Percentiles rank a stretch among this genome's conserved stretches.
These are phyloP conservation scores for Fusarium goolgardi DNA, from an alignment of 2,329 filamentous ascomycete species.

Conservation along the genomic window DNA sequence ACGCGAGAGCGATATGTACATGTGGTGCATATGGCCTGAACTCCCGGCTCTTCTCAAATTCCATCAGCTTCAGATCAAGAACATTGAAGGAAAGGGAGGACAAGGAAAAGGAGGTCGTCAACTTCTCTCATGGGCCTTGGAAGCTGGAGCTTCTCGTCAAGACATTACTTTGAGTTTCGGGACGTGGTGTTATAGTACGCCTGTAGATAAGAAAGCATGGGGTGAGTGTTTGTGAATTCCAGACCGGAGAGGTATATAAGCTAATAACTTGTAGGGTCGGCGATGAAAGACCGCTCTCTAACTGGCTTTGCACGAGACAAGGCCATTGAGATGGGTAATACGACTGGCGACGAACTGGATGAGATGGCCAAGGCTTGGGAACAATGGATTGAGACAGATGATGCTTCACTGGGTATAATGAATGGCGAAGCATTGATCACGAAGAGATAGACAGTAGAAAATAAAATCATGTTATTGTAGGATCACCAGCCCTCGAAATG, in stretches of 20 bases:
- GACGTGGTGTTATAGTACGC: slow-evolving; percentile 48
- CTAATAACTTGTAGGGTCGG: slow-evolving; percentile 36
- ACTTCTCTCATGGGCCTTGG: slow-evolving; percentile 46
- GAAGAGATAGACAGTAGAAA: slow-evolving; percentile 24
- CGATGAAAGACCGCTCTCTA: slow-evolving; percentile 45
- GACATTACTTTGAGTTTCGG: slow-evolving; percentile 45
- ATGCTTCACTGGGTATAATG: slow-evolving; percentile 48
- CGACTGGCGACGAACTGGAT: slow-evolving; percentile 44
- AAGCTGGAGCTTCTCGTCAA: slow-evolving; percentile 41
- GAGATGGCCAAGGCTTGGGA: slow-evolving; percentile 48
- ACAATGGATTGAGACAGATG: slow-evolving; percentile 44
- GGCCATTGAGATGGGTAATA: slow-evolving; percentile 44
- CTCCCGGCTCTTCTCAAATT: slow-evolving; percentile 42
- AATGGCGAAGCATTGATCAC: slow-evolving; percentile 47
- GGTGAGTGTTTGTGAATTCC: slow-evolving; percentile 27
- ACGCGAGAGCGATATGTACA: slow-evolving; percentile 48
- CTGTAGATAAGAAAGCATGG: slow-evolving; percentile 44
- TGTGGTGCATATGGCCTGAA: slow-evolving; percentile 49
- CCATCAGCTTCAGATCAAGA: slow-evolving; percentile 38
- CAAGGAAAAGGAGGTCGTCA: slow-evolving; percentile 45
- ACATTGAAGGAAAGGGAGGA: slow-evolving; percentile 43
- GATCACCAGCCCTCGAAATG: background rate
- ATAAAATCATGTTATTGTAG: background rate
- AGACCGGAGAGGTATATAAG: fast-evolving
- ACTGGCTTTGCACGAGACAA: slow-evolving; percentile 43